Conservation (phyloP, 2,329 filamentous ascomycete genomes). For the Leptographium radiaticola region DNA sequence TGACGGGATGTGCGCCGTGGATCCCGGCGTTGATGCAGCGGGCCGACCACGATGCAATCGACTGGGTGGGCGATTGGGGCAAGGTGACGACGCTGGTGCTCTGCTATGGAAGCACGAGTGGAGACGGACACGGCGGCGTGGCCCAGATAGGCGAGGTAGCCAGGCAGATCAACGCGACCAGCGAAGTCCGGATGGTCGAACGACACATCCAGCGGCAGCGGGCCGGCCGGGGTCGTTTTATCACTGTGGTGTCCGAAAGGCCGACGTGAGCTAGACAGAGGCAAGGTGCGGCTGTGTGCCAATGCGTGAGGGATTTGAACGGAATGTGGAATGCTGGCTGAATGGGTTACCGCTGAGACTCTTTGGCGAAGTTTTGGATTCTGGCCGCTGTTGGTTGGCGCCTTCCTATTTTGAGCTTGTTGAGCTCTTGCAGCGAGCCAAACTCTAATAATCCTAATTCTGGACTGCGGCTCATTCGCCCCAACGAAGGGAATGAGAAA, state of each 20-base stretch:
- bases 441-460: no score
- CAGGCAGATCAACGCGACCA: conserved; percentile 4
- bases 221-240: conserved; percentile 12
- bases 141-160: conserved; percentile 2
- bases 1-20: conserved; percentile 48
- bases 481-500: no score
- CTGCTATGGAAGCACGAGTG: conserved; percentile 1
- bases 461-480: no score
- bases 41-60: conserved; percentile 33
- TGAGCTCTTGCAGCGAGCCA: no score
- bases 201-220: conserved; percentile 10
- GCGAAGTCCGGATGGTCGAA: conserved; percentile 8
- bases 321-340: no score
- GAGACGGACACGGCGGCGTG: not conserved
- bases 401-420: no score
- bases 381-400: no score
- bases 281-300: no score
- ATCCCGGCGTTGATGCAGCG: conserved; percentile 29
- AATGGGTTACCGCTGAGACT: no score
- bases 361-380: no score
- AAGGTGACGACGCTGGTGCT: conserved; percentile 12
- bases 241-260: conserved; percentile 8
- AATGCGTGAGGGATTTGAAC: no score
- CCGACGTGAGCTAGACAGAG: not conserved
- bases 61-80: conserved; percentile 30